These are phyloP conservation scores for Penicillium sp. DNA, from an alignment of 2,329 filamentous ascomycete species.

Conservation along the genomic window DNA sequence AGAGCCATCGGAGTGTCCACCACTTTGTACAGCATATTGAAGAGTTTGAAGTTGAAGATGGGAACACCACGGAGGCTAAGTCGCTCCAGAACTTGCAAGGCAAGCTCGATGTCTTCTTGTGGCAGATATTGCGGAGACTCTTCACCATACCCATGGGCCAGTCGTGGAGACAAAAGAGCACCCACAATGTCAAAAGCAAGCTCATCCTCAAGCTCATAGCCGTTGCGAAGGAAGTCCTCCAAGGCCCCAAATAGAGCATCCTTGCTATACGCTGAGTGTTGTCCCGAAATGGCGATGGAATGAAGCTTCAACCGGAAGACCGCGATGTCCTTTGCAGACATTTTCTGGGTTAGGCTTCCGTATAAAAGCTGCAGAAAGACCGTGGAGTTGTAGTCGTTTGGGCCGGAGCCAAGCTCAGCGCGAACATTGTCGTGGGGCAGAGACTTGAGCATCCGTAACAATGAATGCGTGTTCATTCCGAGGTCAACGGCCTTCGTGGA, in stretches of 20 bases:
- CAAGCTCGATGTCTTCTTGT: constrained; percentile 29
- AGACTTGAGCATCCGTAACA: constrained; percentile 25
- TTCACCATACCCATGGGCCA: constrained; percentile 4
- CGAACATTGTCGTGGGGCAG: constrained; percentile 28
- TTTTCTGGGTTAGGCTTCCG: constrained; percentile 21
- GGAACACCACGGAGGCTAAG: constrained; percentile 39
- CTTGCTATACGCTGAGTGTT: constrained; percentile 37
- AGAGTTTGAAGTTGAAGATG: constrained; percentile 43
- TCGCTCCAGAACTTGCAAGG: constrained; percentile 37
- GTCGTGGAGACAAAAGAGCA: constrained; percentile 29
- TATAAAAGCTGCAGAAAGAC: constrained; percentile 41
- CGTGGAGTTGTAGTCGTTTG: constrained; percentile 36
- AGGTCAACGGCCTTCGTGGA: constrained; percentile 3
- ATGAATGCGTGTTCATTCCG: constrained; percentile 14
- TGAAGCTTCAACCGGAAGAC: constrained; percentile 32
- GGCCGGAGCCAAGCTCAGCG: constrained; percentile 32
- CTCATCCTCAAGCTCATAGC: constrained; percentile 29
- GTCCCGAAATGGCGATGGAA: constrained; percentile 32
- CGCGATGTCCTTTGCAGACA: constrained; percentile 26
- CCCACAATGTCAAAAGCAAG: constrained; percentile 34
- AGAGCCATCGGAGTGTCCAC: constrained; percentile 30
- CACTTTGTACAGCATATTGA: constrained; percentile 40
- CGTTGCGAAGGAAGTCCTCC: constrained; percentile 29
- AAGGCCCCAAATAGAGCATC: constrained; percentile 29
- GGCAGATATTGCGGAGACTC: constrained; percentile 13